Conservation (phyloP, 192 early-diverging fungal genomes). For the Anaeromyces robustus region DNA sequence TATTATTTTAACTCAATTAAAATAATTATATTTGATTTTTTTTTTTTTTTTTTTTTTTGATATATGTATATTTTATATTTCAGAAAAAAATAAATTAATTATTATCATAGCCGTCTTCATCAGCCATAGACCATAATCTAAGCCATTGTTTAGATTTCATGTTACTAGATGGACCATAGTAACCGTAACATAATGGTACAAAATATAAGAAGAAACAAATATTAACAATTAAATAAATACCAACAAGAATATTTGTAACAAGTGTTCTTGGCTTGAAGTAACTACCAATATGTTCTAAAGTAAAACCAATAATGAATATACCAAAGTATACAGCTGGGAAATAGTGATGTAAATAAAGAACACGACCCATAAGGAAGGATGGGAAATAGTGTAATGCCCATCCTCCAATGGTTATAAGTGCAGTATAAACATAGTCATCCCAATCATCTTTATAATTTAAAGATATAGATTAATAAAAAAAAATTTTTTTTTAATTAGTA, state of each 20-base stretch:
- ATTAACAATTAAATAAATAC: neutral
- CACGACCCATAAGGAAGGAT: conserved; percentile 92
- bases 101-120: neutral
- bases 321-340: conserved; percentile 92
- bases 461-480: no score
- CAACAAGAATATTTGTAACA: neutral
- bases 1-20: no score
- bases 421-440: conserved; percentile 57
- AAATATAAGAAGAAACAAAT: neutral
- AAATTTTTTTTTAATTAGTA: no score
- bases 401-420: conserved; percentile 59
- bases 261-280: neutral
- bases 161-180: neutral
- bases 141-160: neutral
- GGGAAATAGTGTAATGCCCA: conserved; percentile 91
- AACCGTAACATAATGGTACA: neutral
- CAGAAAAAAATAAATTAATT: no score
- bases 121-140: neutral
- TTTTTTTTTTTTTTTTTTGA: no score
- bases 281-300: conserved; percentile 53
- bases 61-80: no score
- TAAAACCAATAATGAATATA: conserved; percentile 56
- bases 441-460: no score
- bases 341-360: conserved; percentile 93
- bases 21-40: no score